Percentiles rank a stretch among this genome's conserved stretches.
Evolutionary conservation across 768 basidiomycete species (phyloP).

Genomic region (Trametes cubensis): DNA sequence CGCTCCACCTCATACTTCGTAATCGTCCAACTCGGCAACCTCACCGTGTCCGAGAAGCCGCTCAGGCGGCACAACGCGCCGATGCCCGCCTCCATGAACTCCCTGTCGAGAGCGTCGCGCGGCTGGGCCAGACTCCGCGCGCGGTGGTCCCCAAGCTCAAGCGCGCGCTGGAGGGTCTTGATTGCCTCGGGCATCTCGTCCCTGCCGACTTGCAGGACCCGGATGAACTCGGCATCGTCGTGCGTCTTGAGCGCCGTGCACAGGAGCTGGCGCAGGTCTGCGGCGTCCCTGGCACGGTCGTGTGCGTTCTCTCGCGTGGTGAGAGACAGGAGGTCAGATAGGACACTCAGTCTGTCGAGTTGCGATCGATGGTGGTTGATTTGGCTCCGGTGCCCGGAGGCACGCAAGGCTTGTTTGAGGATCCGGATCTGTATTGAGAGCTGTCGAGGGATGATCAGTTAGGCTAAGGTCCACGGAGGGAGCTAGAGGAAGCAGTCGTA

Average conservation of each 20-base stretch:
- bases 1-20: conserved; percentile 80
- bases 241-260: conserved; percentile 53
- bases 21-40: conserved; percentile 75
- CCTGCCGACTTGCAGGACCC: conserved; percentile 57
- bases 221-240: conserved; percentile 62
- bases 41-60: conserved; percentile 28
- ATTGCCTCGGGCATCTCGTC: conserved; percentile 77
- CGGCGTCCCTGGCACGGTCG: not conserved
- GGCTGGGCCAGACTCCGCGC: conserved; percentile 19
- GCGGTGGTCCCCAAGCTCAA: too few relatives aligned
- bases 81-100: conserved; percentile 73
- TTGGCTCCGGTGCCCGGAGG: not conserved
- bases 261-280: conserved; percentile 13
- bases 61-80: conserved; percentile 71
- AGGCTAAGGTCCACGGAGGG: not conserved
- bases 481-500: conserved; percentile 28
- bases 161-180: conserved; percentile 36
- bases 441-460: conserved; percentile 27
- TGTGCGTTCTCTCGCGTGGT: not conserved
- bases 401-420: not conserved
- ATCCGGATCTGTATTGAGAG: conserved; percentile 54
- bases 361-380: not conserved
- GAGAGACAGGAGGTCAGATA: not conserved
- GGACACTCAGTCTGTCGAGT: not conserved
- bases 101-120: conserved; percentile 59